Base-by-base conservation (phyloP, 2,329 filamentous ascomycete species). In the Penicillium sp. region DNA sequence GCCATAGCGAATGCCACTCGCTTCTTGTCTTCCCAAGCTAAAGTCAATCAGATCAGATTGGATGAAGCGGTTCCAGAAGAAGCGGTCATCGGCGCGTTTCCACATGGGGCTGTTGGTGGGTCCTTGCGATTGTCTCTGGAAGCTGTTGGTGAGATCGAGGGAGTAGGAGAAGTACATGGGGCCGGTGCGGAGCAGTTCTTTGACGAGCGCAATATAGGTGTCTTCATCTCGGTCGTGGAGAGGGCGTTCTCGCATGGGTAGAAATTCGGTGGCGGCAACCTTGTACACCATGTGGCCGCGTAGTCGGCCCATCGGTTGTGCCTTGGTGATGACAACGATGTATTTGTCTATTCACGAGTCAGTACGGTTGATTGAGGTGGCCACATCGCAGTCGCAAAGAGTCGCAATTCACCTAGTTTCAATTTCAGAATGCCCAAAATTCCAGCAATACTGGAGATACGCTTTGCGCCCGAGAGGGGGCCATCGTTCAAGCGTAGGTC, bases 121-220 rank as follows among this genome's bases (percentile, higher is more conserved):
- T 61, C 86, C 80, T 63, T 92, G 86, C 3, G 92, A 87, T 72
- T 97, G 94, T 60, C 94, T 87, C 77, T 99, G 94, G 79, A 97
- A 96, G 71, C 86, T 92, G 80, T 96, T 99, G 65, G 94, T 99
- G 61, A 99, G 83, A 75, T 99, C 94, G 72, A 96, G 86, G 8
- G 92, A 93, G 79, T 99, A 99, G 53, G 94, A 97, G 70, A 97
- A 99, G 82, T 96, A 97, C 88, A 97, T 92, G 8, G 93, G 91
- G 0, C 90, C 90, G 11, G 85, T 87, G 72, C 89, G 89, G 65
- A 99, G 83, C 59, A 94, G 87, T 44, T 83, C 85, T 74, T 92
- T 92, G 64, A 99, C 84, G 50, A 97, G 82, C 46, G 81, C 77
- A 51, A 97, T 83, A 74, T 97, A 97, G 64, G 86, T 89, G 75